Percentiles rank a stretch among this genome's conserved stretches.
Conservation (phyloP, 495 filamentous ascomycete genomes). For the Aspergillus kassunensis region DNA sequence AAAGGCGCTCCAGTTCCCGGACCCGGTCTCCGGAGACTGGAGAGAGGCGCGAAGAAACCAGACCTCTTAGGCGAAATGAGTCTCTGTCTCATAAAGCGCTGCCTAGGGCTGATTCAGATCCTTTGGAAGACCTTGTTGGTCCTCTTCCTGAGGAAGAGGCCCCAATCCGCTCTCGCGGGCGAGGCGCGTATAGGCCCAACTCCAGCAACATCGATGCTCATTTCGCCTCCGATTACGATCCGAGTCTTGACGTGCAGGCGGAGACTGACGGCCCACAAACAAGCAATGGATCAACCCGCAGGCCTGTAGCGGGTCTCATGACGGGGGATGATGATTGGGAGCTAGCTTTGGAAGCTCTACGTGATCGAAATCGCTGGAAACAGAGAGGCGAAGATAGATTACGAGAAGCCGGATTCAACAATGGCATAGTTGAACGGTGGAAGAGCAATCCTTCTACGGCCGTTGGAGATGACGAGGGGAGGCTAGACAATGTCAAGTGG, state of each 20-base stretch:
- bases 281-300: constrained; percentile 28
- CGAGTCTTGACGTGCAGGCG: constrained; percentile 61
- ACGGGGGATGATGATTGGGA: constrained; percentile 70
- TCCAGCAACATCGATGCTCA: constrained; percentile 73
- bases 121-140: constrained; percentile 74
- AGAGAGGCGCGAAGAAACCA: constrained; percentile 13
- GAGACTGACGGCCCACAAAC: constrained; percentile 39
- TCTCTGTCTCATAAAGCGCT: constrained; percentile 3
- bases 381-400: constrained; percentile 73
- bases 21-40: constrained; percentile 23
- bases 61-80: neutral
- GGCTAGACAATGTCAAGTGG: constrained; percentile 71
- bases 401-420: constrained; percentile 72
- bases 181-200: constrained; percentile 56
- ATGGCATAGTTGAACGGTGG: constrained; percentile 73
- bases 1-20: constrained; percentile 25
- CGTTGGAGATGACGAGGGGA: constrained; percentile 50
- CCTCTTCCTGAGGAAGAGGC: constrained; percentile 56
- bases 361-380: constrained; percentile 81
- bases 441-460: constrained; percentile 53
- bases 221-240: constrained; percentile 77
- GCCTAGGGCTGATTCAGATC: constrained; percentile 59
- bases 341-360: constrained; percentile 70
- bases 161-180: constrained; percentile 62
- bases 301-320: constrained; percentile 42